Evolutionary conservation across 257 asterid species (phyloP).

Genomic region (Solanum megistacrolobum): DNA sequence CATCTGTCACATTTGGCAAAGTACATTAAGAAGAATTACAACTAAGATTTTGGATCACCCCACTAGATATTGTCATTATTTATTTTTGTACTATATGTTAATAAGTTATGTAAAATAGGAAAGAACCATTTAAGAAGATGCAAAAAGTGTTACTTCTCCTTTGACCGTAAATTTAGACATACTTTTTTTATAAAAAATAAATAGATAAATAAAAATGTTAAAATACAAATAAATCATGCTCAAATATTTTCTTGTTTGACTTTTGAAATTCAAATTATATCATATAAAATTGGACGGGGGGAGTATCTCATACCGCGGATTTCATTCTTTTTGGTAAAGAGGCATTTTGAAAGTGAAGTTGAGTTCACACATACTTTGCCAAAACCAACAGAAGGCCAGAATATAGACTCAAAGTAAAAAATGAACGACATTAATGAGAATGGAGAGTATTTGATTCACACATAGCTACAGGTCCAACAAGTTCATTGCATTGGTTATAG

Average conservation of each 20-base stretch:
- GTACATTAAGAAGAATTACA: too few species aligned
- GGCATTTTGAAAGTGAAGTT: background rate
- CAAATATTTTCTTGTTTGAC: too few species aligned
- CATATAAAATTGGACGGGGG: too few species aligned
- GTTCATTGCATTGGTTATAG: conserved; percentile 36
- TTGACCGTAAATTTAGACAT: too few species aligned
- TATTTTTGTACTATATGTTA: background rate
- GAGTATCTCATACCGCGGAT: background rate
- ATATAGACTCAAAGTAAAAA: background rate
- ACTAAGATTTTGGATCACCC: too few species aligned
- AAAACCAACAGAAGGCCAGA: background rate
- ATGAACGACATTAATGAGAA: background rate
- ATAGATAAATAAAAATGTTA: too few species aligned
- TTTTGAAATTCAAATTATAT: too few species aligned
- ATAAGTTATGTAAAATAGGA: background rate
- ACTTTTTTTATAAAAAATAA: too few species aligned
- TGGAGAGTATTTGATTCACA: background rate
- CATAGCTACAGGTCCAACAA: background rate
- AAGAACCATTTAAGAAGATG: background rate
- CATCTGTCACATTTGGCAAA: background rate
- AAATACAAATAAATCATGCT: background rate
- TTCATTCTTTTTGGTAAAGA: background rate
- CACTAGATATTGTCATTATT: background rate
- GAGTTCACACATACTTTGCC: background rate
- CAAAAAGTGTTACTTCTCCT: background rate